Base-by-base conservation (phyloP, 805 yeast species). In the Zygosaccharomyces siamensis region DNA sequence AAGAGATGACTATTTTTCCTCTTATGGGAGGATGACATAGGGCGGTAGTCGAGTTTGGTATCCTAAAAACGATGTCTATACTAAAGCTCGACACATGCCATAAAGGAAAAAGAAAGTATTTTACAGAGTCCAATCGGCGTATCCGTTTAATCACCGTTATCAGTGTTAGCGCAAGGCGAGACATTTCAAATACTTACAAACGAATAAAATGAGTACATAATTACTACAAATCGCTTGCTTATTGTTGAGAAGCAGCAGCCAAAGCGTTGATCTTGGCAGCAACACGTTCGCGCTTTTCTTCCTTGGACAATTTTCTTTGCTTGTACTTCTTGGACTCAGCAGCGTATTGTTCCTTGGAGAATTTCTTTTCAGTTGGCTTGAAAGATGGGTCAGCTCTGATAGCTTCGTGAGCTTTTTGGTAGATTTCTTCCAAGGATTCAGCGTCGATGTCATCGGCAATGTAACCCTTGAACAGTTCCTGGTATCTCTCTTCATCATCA, bases 401-500 rank as follows among this genome's bases (percentile, higher is more conserved):
- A 66, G 83, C 81, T 72, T 81, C 95, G 77, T 89, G 97, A 69
- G 99, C 99, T 68, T 82, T 85, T 61, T 81, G 66, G 90, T 92
- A 93, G 74, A 93, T 73, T 71, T 93, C 99, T 83, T 93, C 99
- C 65, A 93, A 72, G 63, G 85, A 87, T 70, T 93, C 99, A 66
- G 98, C 93, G 75, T 93, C 98, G 68, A 93, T 81, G 75, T 89
- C 98, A 70, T 92, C 97, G 66, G 84, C 96, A 64, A 93, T 75
- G 92, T 93, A 93, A 69, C 89, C 82, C 81, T 86, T 84, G 95
- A 92, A 92, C 73, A 92, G 81, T 72, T 87, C 82, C 76, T 84
- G 83, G 96, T 83, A 92, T 81, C 93, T 92, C 83, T 92, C 99
- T 82, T 92, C 99, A 86, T 92, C 99, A 76, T 92, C 99, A 71